These are phyloP conservation scores for Colletotrichum sp. DNA, from an alignment of 2,329 filamentous ascomycete species.

Conservation along the genomic window DNA sequence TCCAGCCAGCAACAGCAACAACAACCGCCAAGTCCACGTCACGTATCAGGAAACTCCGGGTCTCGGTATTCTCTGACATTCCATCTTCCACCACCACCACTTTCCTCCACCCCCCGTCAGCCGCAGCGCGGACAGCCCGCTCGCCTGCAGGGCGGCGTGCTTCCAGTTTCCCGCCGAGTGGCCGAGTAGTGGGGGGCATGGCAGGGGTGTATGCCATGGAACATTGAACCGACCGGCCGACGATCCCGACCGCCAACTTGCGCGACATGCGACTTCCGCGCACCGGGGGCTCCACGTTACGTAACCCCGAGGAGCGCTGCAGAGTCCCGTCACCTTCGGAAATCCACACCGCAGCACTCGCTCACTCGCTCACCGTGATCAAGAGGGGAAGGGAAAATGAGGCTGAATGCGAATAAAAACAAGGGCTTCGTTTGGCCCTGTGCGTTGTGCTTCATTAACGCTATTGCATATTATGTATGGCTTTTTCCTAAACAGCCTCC, in stretches of 20 bases:
- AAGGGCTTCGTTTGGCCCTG: background rate
- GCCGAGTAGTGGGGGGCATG: background rate
- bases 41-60: conserved; percentile 19
- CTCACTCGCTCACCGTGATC: background rate
- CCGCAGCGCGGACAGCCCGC: background rate
- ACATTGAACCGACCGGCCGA: conserved; percentile 19
- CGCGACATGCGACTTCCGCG: background rate
- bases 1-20: background rate
- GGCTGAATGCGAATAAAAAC: background rate
- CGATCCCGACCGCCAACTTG: background rate
- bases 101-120: background rate
- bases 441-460: conserved; percentile 11
- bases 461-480: conserved; percentile 12
- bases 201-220: background rate
- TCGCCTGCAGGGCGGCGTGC: background rate
- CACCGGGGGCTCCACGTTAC: background rate
- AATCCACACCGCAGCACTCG: background rate
- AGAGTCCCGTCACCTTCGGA: background rate
- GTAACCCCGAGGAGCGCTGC: background rate
- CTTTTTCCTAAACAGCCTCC: background rate
- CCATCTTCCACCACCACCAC: background rate
- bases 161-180: background rate
- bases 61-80: conserved; percentile 8
- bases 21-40: background rate
- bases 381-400: background rate